Evolutionary conservation across 2,329 filamentous ascomycete species (phyloP).

Genomic region (Orbilia javanica): DNA sequence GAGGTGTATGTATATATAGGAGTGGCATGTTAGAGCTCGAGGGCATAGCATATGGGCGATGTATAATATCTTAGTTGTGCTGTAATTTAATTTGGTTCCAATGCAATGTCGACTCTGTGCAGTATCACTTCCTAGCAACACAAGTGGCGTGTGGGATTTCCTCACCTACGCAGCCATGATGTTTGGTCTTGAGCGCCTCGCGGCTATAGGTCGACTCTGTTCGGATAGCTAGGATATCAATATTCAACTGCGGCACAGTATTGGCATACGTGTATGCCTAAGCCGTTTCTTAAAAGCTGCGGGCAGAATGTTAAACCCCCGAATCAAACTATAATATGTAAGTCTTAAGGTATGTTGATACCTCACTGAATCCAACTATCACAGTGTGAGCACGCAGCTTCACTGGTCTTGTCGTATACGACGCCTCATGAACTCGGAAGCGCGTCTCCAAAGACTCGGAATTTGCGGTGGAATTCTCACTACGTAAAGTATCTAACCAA

Average conservation of each 20-base stretch:
- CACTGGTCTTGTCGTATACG: no score
- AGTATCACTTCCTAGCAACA: neutral
- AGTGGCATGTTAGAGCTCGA: no score
- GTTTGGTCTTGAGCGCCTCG: neutral
- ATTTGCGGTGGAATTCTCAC: no score
- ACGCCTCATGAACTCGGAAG: no score
- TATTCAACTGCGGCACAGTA: conserved; percentile 10
- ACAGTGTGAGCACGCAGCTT: no score
- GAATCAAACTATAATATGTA: no score
- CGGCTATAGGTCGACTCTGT: neutral
- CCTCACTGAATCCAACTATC: no score
- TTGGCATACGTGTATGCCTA: neutral
- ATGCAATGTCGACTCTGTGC: neutral
- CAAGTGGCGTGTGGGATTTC: conserved; percentile 12
- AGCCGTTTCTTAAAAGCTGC: neutral
- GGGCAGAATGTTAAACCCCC: no score
- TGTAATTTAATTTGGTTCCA: neutral
- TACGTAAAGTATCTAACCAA: no score
- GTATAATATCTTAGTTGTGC: neutral
- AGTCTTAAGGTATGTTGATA: no score
- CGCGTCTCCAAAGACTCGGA: no score
- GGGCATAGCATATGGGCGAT: neutral
- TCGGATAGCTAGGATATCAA: neutral
- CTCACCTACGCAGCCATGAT: neutral
- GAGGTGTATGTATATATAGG: neutral